Evolutionary conservation across 306 rosid species (phyloP).

Genomic region (Dryas alaskensis): DNA sequence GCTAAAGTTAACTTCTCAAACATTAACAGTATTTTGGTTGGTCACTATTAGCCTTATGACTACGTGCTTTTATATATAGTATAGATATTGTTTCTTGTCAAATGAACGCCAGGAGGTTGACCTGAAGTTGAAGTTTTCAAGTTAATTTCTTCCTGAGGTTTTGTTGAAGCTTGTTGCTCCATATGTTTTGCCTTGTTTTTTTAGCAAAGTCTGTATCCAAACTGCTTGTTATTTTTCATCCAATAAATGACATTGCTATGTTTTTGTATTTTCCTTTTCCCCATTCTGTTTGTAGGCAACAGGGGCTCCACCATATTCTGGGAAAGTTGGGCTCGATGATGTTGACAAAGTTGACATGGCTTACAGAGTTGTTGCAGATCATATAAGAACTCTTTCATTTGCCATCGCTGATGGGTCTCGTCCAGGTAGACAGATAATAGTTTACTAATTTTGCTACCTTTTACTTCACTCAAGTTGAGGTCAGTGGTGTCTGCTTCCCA

Average conservation of each 20-base stretch:
- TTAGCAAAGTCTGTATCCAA: neutral
- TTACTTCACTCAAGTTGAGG: conserved; percentile 3
- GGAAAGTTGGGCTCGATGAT: conserved; percentile 87
- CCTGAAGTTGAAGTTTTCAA: neutral
- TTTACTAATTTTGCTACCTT: neutral
- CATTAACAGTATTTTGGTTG: no score
- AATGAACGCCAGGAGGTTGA: neutral
- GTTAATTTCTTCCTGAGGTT: neutral
- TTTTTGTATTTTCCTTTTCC: neutral
- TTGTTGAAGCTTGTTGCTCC: neutral
- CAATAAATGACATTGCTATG: neutral
- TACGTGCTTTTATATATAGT: no score
- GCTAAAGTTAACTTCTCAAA: no score
- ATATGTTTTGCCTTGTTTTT: neutral
- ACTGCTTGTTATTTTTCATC: neutral
- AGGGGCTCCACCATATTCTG: conserved; percentile 80
- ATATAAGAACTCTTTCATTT: conserved; percentile 71
- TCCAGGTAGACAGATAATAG: conserved; percentile 57
- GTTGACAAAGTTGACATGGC: conserved; percentile 89
- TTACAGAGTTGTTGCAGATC: conserved; percentile 72
- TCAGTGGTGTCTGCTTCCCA: conserved; percentile 6
- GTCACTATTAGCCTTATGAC: no score
- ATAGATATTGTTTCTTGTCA: no score
- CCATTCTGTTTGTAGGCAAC: conserved; percentile 58
- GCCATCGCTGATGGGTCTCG: conserved; percentile 99